These are phyloP conservation scores for Senna tora DNA, from an alignment of 306 rosid species.

Conservation along the genomic window DNA sequence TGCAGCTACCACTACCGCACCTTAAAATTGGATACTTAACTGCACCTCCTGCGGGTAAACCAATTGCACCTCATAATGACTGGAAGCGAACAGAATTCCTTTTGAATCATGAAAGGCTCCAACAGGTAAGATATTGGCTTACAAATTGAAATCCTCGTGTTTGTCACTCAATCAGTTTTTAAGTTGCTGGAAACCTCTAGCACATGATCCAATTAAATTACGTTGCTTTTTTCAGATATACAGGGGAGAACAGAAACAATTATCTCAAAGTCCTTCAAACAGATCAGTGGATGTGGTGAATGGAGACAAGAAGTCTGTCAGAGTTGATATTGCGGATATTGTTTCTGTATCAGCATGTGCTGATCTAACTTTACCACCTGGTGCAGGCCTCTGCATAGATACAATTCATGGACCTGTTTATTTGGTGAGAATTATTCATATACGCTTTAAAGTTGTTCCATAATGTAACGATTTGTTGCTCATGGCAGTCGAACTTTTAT, in stretches of 20 bases:
- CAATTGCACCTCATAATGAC: constrained; percentile 86
- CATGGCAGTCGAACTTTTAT: constrained; percentile 4
- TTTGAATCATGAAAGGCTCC: constrained; percentile 90
- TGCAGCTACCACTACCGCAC: constrained; percentile 90
- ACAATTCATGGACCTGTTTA: constrained; percentile 76
- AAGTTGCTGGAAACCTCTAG: constrained; percentile 22
- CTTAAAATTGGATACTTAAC: constrained; percentile 92
- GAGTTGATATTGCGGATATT: constrained; percentile 85
- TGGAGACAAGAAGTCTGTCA: constrained; percentile 66
- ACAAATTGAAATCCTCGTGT: constrained; percentile 26
- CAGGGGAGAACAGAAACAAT: constrained; percentile 61
- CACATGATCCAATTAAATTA: constrained; percentile 28
- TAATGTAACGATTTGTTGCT: constrained; percentile 13
- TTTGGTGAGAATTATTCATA: constrained; percentile 63
- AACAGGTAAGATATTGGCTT: constrained; percentile 59
- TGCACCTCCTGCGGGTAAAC: constrained; percentile 83
- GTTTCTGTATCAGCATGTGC: constrained; percentile 93
- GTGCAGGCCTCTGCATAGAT: constrained; percentile 96
- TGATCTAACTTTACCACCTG: constrained; percentile 94
- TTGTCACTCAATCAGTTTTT: constrained; percentile 29
- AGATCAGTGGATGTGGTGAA: constrained; percentile 57
- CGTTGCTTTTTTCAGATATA: constrained; percentile 49
- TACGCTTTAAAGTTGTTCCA: constrained; percentile 14
- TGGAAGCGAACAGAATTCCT: constrained; percentile 92
- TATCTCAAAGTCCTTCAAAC: constrained; percentile 56